These are phyloP conservation scores for Puccinia hordei DNA, from an alignment of 1,284 basidiomycete genomes.

Conservation along the genomic window DNA sequence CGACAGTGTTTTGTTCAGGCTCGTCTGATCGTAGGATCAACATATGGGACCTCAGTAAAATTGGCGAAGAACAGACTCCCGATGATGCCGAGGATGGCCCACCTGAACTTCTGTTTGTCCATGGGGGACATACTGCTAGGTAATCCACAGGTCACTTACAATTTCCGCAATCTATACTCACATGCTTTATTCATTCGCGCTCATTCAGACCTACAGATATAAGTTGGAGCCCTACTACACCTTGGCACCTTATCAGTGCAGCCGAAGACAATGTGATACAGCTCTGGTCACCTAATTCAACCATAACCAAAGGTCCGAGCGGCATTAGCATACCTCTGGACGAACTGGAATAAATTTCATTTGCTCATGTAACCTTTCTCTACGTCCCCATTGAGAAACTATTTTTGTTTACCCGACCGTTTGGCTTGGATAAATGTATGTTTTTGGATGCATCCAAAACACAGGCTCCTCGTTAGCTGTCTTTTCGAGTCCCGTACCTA, in stretches of 20 bases:
- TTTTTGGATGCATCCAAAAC: background rate
- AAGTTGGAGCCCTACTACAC: conserved; percentile 71
- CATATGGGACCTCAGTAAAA: conserved; percentile 90
- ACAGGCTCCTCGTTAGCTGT: background rate
- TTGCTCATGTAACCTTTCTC: background rate
- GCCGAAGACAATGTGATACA: conserved; percentile 85
- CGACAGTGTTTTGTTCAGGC: conserved; percentile 86
- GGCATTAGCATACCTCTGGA: conserved; percentile 77
- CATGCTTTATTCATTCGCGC: conserved; percentile 62
- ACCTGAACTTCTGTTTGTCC: conserved; percentile 87
- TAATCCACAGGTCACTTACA: background rate
- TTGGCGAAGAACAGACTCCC: conserved; percentile 93
- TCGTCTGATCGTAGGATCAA: conserved; percentile 90
- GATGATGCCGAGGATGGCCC: conserved; percentile 96
- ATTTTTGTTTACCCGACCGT: background rate
- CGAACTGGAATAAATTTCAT: conserved; percentile 52
- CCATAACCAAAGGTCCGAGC: conserved; percentile 72
- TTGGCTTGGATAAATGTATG: background rate
- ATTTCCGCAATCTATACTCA: conserved; percentile 10
- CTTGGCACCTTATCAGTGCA: conserved; percentile 74
- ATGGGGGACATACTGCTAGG: conserved; percentile 64
- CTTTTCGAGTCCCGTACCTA: too few species aligned
- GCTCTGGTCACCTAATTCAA: conserved; percentile 85
- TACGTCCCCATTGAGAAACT: background rate
- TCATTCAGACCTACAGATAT: conserved; percentile 61